These are phyloP conservation scores for Edaphochlamys debaryana DNA, from an alignment of 139 green algal genomes.

Conservation along the genomic window DNA sequence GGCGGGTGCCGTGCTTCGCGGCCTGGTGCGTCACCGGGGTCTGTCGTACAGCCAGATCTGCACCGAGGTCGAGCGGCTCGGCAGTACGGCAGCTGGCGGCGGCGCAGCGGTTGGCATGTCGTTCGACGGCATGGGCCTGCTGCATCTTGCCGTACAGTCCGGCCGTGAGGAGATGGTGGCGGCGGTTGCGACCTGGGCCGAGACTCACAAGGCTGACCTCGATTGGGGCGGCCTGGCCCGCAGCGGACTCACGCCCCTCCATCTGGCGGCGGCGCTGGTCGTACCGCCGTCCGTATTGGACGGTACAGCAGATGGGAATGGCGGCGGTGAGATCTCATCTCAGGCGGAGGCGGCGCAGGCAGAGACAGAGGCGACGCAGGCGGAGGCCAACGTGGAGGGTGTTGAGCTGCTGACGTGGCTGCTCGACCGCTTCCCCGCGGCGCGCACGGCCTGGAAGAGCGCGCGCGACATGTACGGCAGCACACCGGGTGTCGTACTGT, in stretches of 20 bases:
- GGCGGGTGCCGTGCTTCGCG: not conserved
- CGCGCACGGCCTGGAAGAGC: not conserved
- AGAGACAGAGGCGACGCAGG: not conserved
- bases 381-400: not conserved
- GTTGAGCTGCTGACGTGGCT: conserved; percentile 8
- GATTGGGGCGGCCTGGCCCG: conserved; percentile 7
- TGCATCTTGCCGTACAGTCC: conserved; percentile 23
- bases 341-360: not conserved
- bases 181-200: not conserved
- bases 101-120: not conserved
- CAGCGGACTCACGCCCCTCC: not conserved
- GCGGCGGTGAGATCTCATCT: not conserved
- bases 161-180: not conserved
- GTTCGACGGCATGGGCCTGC: conserved; percentile 2
- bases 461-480: conserved; percentile 12
- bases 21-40: conserved; percentile 6
- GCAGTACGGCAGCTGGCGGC: too few species aligned
- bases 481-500: conserved; percentile 3
- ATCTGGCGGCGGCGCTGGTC: not conserved
- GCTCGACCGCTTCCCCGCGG: not conserved
- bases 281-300: not conserved
- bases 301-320: not conserved
- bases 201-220: not conserved
- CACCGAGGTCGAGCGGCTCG: not conserved
- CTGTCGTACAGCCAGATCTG: not conserved